Conservation (phyloP, 495 filamentous ascomycete species). For the Pseudomonodictys pantanalensis region DNA sequence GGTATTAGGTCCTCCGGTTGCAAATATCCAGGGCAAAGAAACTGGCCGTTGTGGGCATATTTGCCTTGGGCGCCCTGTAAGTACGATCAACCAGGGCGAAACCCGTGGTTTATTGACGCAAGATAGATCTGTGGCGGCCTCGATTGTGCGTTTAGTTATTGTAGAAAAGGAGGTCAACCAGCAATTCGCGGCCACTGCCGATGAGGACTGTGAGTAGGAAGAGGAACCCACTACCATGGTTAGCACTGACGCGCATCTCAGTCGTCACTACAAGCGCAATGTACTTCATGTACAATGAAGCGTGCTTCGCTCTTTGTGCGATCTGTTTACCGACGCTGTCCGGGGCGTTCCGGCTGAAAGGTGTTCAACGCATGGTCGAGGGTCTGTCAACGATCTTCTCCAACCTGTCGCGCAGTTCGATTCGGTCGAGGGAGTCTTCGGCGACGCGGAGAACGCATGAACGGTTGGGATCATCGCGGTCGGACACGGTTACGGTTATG, state of each 20-base stretch:
- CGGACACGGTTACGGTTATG: no score
- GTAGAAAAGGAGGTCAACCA: background rate
- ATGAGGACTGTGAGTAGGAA: background rate
- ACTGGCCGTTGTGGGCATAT: background rate
- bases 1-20: background rate
- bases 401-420: background rate
- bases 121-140: background rate
- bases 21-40: background rate
- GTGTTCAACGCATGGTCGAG: background rate
- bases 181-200: background rate
- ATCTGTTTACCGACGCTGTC: background rate
- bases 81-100: no score
- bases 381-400: background rate
- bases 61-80: background rate
- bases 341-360: background rate
- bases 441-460: background rate
- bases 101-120: no score
- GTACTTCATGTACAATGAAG: background rate
- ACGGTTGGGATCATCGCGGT: background rate
- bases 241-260: no score
- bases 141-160: background rate
- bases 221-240: no score
- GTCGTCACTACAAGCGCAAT: background rate
- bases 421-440: background rate
- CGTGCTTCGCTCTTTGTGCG: conserved; percentile 1